Percentiles rank a stretch among this genome's conserved stretches.
Conservation (phyloP, 768 basidiomycete genomes). For the Xerocomus brunneocitrinus region DNA sequence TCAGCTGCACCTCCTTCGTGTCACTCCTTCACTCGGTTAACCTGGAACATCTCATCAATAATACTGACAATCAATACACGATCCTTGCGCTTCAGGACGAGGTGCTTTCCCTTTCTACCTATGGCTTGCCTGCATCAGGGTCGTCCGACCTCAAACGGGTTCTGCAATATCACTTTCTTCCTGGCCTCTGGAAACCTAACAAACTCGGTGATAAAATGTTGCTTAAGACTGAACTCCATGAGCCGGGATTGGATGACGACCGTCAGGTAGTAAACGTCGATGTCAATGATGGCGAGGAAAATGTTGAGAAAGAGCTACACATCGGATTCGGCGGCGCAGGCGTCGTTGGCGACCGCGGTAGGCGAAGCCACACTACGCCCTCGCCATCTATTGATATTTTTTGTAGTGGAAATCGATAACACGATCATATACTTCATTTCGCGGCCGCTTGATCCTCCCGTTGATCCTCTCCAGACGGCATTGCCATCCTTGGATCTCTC, state of each 20-base stretch:
- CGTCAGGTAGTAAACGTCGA: constrained; percentile 68
- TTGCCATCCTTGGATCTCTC: constrained; percentile 83
- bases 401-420: constrained; percentile 65
- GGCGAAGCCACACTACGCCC: constrained; percentile 23
- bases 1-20: constrained; percentile 90
- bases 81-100: constrained; percentile 92
- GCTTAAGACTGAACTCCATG: constrained; percentile 72
- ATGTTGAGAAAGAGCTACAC: constrained; percentile 42
- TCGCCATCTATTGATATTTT: constrained; percentile 6
- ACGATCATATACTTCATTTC: constrained; percentile 89
- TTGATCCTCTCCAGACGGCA: constrained; percentile 74
- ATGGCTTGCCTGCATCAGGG: constrained; percentile 57
- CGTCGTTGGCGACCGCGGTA: constrained; percentile 73
- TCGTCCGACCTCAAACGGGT: constrained; percentile 65
- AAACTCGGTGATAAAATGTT: constrained; percentile 73
- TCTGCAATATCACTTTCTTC: constrained; percentile 88
- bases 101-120: constrained; percentile 57
- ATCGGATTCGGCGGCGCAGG: constrained; percentile 83
- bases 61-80: constrained; percentile 67
- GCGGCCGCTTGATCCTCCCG: constrained; percentile 75
- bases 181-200: constrained; percentile 66
- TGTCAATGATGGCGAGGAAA: constrained; percentile 49
- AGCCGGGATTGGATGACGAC: constrained; percentile 63
- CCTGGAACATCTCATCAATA: constrained; percentile 65
- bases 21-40: constrained; percentile 81